Conservation (phyloP, 2,329 filamentous ascomycete species). For the Sporothrix pallida region DNA sequence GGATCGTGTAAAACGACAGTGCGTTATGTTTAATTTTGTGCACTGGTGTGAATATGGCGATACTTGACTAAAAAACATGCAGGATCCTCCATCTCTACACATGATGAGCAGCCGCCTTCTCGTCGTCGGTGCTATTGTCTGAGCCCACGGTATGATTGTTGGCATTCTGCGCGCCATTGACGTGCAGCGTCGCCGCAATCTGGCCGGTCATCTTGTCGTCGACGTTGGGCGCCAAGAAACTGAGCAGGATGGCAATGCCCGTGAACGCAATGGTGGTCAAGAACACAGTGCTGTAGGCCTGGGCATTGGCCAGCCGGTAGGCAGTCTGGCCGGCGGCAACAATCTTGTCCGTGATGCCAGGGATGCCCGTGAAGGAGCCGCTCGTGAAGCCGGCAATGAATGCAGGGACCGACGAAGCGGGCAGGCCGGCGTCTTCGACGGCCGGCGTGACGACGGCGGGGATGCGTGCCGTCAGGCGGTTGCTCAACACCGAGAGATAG, state of each 20-base stretch:
- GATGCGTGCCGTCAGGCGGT: slow-evolving; percentile 44
- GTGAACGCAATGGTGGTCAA: slow-evolving; percentile 47
- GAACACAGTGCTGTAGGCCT: slow-evolving; percentile 47
- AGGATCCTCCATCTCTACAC: background rate
- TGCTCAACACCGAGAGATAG: slow-evolving; percentile 45
- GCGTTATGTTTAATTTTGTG: too few relatives aligned
- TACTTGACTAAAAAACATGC: too few relatives aligned
- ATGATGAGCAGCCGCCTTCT: background rate
- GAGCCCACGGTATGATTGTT: background rate
- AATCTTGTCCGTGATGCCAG: slow-evolving; percentile 44
- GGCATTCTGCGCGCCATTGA: background rate
- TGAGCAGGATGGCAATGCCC: slow-evolving; percentile 43
- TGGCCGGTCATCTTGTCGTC: slow-evolving; percentile 40
- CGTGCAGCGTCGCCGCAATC: slow-evolving; percentile 15
- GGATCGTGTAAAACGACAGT: too few relatives aligned
- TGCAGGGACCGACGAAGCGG: slow-evolving; percentile 43
- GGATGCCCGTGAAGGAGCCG: slow-evolving; percentile 42
- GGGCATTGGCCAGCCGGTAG: slow-evolving; percentile 45
- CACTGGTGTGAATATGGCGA: too few relatives aligned
- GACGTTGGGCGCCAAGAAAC: slow-evolving; percentile 44
- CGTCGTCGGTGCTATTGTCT: slow-evolving; percentile 6
- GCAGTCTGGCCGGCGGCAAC: slow-evolving; percentile 42
- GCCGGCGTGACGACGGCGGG: slow-evolving; percentile 44
- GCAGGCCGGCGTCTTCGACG: slow-evolving; percentile 47
- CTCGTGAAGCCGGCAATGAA: slow-evolving; percentile 46